These are phyloP conservation scores for Lasiosphaeria hispida DNA, from an alignment of 495 filamentous ascomycete genomes.

Conservation along the genomic window DNA sequence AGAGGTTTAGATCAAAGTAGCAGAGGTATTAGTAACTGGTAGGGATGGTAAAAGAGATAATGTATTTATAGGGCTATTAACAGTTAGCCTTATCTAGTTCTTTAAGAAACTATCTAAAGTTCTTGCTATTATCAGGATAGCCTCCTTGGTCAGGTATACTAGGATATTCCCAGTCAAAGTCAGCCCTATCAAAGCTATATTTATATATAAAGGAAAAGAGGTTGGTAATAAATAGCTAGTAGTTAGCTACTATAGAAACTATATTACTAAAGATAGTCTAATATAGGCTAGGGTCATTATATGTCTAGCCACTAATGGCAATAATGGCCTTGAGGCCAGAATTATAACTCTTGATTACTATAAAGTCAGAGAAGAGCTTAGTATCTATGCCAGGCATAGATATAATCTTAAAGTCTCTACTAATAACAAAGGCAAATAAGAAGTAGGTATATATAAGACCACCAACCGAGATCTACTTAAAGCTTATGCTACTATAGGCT, in stretches of 20 bases:
- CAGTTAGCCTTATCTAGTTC: not conserved
- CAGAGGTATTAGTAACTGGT: constrained; percentile 55
- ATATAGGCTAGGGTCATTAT: constrained; percentile 38
- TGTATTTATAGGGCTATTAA: not conserved
- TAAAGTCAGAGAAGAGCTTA: too few species aligned
- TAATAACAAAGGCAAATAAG: too few species aligned
- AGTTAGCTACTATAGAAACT: constrained; percentile 17
- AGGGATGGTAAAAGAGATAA: constrained; percentile 44
- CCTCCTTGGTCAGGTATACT: constrained; percentile 39
- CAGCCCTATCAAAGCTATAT: constrained; percentile 39
- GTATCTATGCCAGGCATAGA: too few species aligned
- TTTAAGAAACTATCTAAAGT: constrained; percentile 30
- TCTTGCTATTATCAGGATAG: constrained; percentile 32
- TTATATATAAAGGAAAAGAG: not conserved
- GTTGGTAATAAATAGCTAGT: constrained; percentile 5
- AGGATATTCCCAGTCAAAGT: constrained; percentile 56
- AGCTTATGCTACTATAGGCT: too few species aligned
- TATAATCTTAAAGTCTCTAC: too few species aligned
- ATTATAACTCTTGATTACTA: constrained; percentile 31
- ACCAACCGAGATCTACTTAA: too few species aligned
- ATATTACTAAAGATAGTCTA: constrained; percentile 25
- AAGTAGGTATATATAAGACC: too few species aligned
- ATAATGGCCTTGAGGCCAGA: constrained; percentile 34
- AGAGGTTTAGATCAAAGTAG: constrained; percentile 47
- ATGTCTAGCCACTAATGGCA: constrained; percentile 47